Conservation (phyloP, 2,329 filamentous ascomycete species). For the Zasmidium cellare region DNA sequence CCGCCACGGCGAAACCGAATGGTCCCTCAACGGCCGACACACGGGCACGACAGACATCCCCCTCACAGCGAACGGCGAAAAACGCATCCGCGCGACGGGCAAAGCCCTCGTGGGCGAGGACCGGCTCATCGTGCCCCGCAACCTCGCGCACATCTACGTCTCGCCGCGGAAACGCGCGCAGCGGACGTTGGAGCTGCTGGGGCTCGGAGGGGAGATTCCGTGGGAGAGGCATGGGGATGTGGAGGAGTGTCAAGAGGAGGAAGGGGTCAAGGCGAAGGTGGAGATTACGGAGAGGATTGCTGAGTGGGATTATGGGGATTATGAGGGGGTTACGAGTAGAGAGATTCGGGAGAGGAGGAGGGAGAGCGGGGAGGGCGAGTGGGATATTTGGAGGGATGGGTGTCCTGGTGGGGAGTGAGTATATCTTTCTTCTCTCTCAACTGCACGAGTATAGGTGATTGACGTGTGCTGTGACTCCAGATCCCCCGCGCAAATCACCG, state of each 20-base stretch:
- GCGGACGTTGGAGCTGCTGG: conserved; percentile 84
- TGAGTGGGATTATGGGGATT: conserved; percentile 65
- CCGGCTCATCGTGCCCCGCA: conserved; percentile 77
- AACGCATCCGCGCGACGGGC: conserved; percentile 63
- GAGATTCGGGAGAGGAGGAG: conserved; percentile 52
- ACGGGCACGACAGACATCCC: conserved; percentile 83
- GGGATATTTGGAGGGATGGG: conserved; percentile 88
- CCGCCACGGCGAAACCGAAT: conserved; percentile 94
- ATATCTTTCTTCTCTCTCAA: neutral
- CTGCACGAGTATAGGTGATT: too few species aligned
- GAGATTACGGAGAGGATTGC: conserved; percentile 53
- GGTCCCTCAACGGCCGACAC: conserved; percentile 81
- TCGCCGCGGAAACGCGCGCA: conserved; percentile 83
- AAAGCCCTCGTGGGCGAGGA: conserved; percentile 81
- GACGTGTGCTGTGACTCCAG: too few species aligned
- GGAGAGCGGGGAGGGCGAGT: conserved; percentile 55
- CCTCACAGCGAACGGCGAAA: conserved; percentile 72
- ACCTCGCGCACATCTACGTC: conserved; percentile 87
- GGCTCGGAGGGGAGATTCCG: conserved; percentile 67
- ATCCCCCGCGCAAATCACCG: conserved; percentile 70
- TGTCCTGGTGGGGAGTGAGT: conserved; percentile 70
- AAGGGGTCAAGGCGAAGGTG: conserved; percentile 42
- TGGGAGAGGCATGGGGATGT: conserved; percentile 53
- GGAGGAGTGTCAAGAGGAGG: conserved; percentile 24
- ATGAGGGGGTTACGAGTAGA: conserved; percentile 58